Evolutionary conservation across 805 yeast species (phyloP).

Genomic region (Nakazawaea siamensis): DNA sequence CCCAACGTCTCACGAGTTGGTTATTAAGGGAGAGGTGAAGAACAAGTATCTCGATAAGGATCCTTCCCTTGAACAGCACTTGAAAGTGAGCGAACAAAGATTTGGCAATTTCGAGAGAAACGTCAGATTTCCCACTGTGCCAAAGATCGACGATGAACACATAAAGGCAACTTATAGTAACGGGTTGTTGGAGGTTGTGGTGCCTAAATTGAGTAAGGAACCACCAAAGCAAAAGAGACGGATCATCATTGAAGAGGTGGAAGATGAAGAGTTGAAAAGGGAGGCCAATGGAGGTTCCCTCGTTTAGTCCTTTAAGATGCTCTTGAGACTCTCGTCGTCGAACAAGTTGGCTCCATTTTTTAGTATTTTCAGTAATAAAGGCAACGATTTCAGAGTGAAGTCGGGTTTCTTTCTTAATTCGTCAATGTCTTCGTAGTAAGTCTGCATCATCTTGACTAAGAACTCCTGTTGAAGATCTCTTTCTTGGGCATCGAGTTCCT

Average conservation of each 20-base stretch:
- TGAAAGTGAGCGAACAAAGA: constrained; percentile 45
- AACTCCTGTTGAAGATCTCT: constrained; percentile 40
- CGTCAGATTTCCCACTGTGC: constrained; percentile 44
- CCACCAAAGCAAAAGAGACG: constrained; percentile 33
- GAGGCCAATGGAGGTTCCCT: constrained; percentile 2
- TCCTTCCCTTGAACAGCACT: constrained; percentile 22
- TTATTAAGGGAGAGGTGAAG: constrained; percentile 40
- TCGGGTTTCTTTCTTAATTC: constrained; percentile 55
- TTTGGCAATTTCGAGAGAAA: constrained; percentile 52
- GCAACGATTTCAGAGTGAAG: constrained; percentile 48
- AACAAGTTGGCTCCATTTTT: constrained; percentile 54
- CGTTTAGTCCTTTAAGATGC: constrained; percentile 3
- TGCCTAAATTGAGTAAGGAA: constrained; percentile 34
- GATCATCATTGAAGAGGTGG: constrained; percentile 38
- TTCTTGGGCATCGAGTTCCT: constrained; percentile 19
- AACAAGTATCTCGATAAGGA: constrained; percentile 25
- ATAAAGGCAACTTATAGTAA: constrained; percentile 46
- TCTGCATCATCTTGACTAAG: constrained; percentile 45
- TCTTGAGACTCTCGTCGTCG: constrained; percentile 39
- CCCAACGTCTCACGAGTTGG: constrained; percentile 45
- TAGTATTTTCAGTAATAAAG: constrained; percentile 45
- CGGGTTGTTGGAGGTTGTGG: constrained; percentile 43
- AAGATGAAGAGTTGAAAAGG: constrained; percentile 34
- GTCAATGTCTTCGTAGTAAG: constrained; percentile 55
- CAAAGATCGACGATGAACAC: constrained; percentile 42